Evolutionary conservation across 805 yeast genomes (phyloP), one percentile per base, ranked within the genome.

Genomic region (Blastobotrys parvus): DNA sequence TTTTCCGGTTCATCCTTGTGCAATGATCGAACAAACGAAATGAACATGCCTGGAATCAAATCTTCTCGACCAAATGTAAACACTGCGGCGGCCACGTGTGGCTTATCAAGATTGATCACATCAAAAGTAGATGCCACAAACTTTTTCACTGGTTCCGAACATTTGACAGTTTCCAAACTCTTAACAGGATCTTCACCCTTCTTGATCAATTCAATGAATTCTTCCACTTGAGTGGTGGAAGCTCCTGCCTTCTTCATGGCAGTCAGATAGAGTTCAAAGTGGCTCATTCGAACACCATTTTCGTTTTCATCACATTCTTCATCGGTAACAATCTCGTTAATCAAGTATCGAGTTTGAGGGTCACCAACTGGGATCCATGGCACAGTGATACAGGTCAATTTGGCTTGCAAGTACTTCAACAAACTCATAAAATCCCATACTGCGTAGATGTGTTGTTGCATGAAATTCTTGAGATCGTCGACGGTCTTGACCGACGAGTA

Each of bases 351-450:
- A 35, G 50, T 46, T 23, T 44, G 46, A 7, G 52, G 48, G 42
- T 42, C 38, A 10, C 52, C 52, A 7, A 39, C 45, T n/a, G 52
- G 52, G 15, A 46, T 41, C 52, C 52, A 49, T 8, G 52, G 52
- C 3, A 49, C 27, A 17, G 41, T 38, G 21, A 45, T 42, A 33
- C 52, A 49, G 21, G 52, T 49, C 33, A 49, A 43, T 19, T 44
- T 40, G 19, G n/a, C 29, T 38, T 49, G 52, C n/a, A 49, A 43
- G 35, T 44, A 42, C 25, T 49, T 49, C 19, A 49, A 43, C 34
- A 49, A 23, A 6, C 48, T 43, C 52, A 49, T 49, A 46, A 49
- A 49, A 37, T 49, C 52, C 52, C 52, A 49, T 18, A 49, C 52
- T 6, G 52, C 52, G 38, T 43, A 49, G 36, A 49, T 47, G 39